Evolutionary conservation across 495 filamentous ascomycete species (phyloP).

Genomic region (Aspergillus affinis): DNA sequence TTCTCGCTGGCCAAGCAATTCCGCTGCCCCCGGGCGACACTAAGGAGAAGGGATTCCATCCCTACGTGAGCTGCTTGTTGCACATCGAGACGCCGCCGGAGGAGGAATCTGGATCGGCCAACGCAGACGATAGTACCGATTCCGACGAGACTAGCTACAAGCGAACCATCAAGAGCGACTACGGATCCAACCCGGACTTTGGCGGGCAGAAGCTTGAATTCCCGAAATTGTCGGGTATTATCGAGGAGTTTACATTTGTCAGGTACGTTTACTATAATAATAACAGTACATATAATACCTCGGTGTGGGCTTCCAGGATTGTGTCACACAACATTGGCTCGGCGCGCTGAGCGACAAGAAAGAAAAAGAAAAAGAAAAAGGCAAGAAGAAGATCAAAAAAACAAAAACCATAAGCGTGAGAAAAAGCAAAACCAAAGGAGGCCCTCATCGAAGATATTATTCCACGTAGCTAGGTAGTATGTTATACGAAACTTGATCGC

Average conservation of each 20-base stretch:
- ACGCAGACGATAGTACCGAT: conserved; percentile 42
- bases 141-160: conserved; percentile 64
- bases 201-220: conserved; percentile 63
- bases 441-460: background rate
- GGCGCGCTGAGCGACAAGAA: background rate
- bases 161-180: conserved; percentile 58
- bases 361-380: background rate
- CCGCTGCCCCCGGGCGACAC: conserved; percentile 50
- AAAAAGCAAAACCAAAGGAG: background rate
- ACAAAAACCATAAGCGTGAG: background rate
- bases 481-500: background rate
- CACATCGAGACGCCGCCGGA: conserved; percentile 64
- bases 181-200: conserved; percentile 70
- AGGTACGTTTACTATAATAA: conserved; percentile 51
- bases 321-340: background rate
- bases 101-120: conserved; percentile 16
- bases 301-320: background rate
- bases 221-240: conserved; percentile 58
- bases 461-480: background rate
- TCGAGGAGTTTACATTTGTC: conserved; percentile 78
- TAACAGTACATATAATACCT: background rate
- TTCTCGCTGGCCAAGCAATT: conserved; percentile 55
- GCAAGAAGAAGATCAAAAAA: background rate
- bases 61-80: conserved; percentile 79
- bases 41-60: conserved; percentile 61